Evolutionary conservation across 192 early-diverging fungal species (phyloP), one percentile per base, ranked within the genome.

Genomic region (Podila minutissima): DNA sequence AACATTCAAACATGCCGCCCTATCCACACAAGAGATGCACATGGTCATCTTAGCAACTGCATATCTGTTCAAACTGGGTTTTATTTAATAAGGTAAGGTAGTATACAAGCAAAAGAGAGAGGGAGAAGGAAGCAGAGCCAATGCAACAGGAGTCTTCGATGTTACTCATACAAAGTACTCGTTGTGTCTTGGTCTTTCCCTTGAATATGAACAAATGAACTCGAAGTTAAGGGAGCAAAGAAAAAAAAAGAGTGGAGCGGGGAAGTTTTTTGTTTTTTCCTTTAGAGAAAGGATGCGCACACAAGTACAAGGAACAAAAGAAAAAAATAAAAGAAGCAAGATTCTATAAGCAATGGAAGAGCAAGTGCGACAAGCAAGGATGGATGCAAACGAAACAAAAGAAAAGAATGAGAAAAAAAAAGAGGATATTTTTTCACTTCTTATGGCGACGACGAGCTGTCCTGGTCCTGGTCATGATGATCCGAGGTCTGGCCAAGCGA

Each of bases 371-470:
- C 15, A 59, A 22, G 28, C 51, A 75, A 68, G 60, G 60, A 61
- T 29, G 48, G 64, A 67, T 46, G 26, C 67, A 64, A 59, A 68
- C 7, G 7, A 32, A 62, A 50, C 22, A 13, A 64, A 55, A 11
- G 28, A 33, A 48, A 33, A 46, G 53, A 64, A 22, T 13, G 50
- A 22, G 66, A 28, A 64, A 71, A 35, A 20, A 58, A 57, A 4
- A 35, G 37, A 37, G 15, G 2, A 2, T 13, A 46, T 46, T 46
- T 46, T 6, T 17, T 46, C 41, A 33, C 24, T 19, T 29, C 35
- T 79, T 72, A 81, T 28, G 77, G 71, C 28, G 77, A 81, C 26
- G 77, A 81, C 46, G 67, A 61, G 71, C 77, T 81, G 55, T 63
- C 77, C 22, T 81, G 70, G 33, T 72, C 66, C 58, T 81, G 70